Base-by-base conservation (phyloP, 371 early-diverging fungal genomes). In the Mortierella sp. region DNA sequence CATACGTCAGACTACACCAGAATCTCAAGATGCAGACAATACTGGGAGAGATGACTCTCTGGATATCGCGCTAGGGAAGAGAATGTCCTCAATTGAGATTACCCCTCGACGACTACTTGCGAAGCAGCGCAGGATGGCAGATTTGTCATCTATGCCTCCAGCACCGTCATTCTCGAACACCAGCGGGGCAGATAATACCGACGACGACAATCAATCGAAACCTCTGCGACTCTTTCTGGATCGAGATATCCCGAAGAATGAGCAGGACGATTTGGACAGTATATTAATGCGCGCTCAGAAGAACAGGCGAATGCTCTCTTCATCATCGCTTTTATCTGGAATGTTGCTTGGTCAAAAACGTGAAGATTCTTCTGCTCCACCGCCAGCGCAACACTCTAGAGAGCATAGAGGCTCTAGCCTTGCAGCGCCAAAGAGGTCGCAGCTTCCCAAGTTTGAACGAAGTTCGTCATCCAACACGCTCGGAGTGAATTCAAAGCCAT, bases 11-110 rank as follows among this genome's bases (percentile, higher is more conserved):
- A 49, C 57, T 6, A 66, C 76, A 11, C 71, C 76, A 10, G 76
- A 75, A 24, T 60, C 55, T 5, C 45, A 55, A 30, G 51, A 20
- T 1, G n/a, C 54, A 8, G 26, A 59, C 24, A 14, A 51, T 14
- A 28, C 24, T 28, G 45, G n/a, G 10, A 71, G 64, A n/a, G 76
- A 75, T 9, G 72, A 72, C n/a, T 52, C 64, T n/a, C 61, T 71
- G 37, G 76, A 80, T 28, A 22, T 68, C 9, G 66, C 72, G 4
- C 55, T 80, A 5, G 81, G 81, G 32, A 80, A 75, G 64, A 37
- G 81, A 28, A 80, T 75, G 60, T 80, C 81, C 18, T 62, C 62
- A 20, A 80, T 75, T 12, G 66, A 80, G 66, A 80, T 80, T 30
- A 75, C 81, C 3, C 81, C 76, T 1, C 63, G 62, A 24, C 72